Evolutionary conservation across 108 stramenopile genomes (phyloP).

Genomic region (Pseudonitzschia pungens): DNA sequence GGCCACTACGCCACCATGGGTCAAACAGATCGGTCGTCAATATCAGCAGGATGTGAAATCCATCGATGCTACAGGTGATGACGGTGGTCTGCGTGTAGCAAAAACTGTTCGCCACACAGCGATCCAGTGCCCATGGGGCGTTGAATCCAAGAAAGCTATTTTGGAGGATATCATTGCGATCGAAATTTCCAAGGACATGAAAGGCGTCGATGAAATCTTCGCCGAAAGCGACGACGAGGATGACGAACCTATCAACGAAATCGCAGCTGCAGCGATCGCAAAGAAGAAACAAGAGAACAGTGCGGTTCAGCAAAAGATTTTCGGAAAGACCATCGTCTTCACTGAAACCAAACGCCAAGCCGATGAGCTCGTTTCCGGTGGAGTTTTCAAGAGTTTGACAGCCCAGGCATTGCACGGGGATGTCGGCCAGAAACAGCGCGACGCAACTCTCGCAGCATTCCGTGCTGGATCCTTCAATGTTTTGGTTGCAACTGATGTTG

Average conservation of each 20-base stretch:
- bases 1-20: constrained; percentile 98
- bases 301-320: constrained; percentile 90
- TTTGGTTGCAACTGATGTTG: constrained; percentile 99
- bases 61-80: constrained; percentile 89
- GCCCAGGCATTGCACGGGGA: constrained; percentile 98
- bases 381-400: constrained; percentile 83
- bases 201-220: constrained; percentile 37
- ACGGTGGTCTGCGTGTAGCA: constrained; percentile 83
- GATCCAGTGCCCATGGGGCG: constrained; percentile 90
- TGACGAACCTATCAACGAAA: constrained; percentile 74
- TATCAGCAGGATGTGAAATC: constrained; percentile 87
- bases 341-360: constrained; percentile 93
- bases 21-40: constrained; percentile 83
- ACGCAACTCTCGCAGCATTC: constrained; percentile 94
- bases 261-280: constrained; percentile 85
- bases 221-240: constrained; percentile 45
- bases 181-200: constrained; percentile 83
- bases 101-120: constrained; percentile 95
- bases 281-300: constrained; percentile 57
- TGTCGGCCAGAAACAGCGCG: constrained; percentile 98
- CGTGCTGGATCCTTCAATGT: constrained; percentile 93
- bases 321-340: constrained; percentile 98
- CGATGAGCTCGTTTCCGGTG: constrained; percentile 90
- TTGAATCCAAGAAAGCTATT: constrained; percentile 69
- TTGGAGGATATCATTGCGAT: constrained; percentile 92